Evolutionary conservation across 2,329 filamentous ascomycete genomes (phyloP), one percentile per base, ranked within the genome.

Genomic region (Cercospora zeina): DNA sequence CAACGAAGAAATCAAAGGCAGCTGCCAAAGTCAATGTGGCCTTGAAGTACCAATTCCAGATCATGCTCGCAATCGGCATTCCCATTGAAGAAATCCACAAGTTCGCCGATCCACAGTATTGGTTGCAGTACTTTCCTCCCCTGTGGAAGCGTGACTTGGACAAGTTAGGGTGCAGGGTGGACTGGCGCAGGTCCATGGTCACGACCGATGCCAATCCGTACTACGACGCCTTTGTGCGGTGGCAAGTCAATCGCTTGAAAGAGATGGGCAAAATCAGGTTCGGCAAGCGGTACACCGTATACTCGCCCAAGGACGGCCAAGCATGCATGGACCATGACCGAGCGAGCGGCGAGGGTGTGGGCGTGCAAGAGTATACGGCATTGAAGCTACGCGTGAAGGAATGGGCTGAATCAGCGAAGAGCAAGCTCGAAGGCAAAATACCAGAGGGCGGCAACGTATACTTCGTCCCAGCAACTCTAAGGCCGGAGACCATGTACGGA

Each of bases 401-500:
- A 73, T 99, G 93, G 93, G 85, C 92, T 0, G 86, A 89, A 31
- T 83, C 87, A 66, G 89, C 91, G 24, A 85, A 86, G 67, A 85
- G 89, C 68, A 80, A 85, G 58, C 78, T 97, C 62, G 84, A 88
- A 74, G 88, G 85, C 67, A 95, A 93, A 79, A 79, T 97, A 3
- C 90, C 93, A 5, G 83, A 87, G 36, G 87, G 85, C 67, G 88
- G 90, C 50, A 89, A 89, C 65, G 88, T 97, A 61, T 97, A 89
- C 80, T 89, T 97, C 71, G 86, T 97, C 11, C 90, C 95, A 11
- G 95, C 95, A 14, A 97, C 95, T 59, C 84, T 99, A 65, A 85
- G 95, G 65, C 91, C 95, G 2, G 95, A 99, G 82, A 99, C 95
- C 36, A 97, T 99, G 93, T 99, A 97, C 75, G 96, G 96, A 42